These are phyloP conservation scores for Auxenochlorella protothecoides DNA, from an alignment of 139 green algal species.

Conservation along the genomic window DNA sequence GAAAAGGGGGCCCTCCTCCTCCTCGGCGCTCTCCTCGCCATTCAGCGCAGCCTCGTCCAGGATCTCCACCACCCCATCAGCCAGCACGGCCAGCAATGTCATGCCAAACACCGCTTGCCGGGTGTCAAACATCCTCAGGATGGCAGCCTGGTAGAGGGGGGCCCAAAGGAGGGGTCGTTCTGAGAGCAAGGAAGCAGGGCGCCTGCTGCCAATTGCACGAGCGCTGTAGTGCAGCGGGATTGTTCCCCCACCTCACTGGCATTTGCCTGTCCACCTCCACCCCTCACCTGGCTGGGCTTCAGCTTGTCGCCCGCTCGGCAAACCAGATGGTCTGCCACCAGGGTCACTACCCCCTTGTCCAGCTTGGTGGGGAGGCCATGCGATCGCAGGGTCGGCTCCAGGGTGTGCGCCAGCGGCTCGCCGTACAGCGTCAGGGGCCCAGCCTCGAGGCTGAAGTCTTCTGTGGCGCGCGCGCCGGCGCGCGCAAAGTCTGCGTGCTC, in stretches of 20 bases:
- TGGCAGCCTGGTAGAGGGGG: slow-evolving; percentile 25
- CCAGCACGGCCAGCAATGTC: slow-evolving; percentile 51
- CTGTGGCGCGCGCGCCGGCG: slow-evolving; percentile 55
- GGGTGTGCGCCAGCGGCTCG: slow-evolving; percentile 76
- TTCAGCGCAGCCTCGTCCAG: slow-evolving; percentile 8
- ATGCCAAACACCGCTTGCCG: slow-evolving; percentile 77
- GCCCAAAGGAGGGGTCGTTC: not conserved
- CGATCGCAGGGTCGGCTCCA: slow-evolving; percentile 86
- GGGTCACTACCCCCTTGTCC: slow-evolving; percentile 84
- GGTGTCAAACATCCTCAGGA: slow-evolving; percentile 77
- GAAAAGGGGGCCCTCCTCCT: not conserved
- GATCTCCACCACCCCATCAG: slow-evolving; percentile 18
- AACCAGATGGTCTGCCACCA: slow-evolving; percentile 56
- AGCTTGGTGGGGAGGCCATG: slow-evolving; percentile 87
- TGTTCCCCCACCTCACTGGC: not conserved
- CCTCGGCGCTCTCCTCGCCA: slow-evolving; percentile 1
- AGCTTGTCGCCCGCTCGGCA: slow-evolving; percentile 67
- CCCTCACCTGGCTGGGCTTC: slow-evolving; percentile 47
- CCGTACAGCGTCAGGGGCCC: slow-evolving; percentile 66
- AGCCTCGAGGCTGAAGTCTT: slow-evolving; percentile 56
- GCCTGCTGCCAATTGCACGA: no score
- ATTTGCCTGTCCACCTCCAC: not conserved
- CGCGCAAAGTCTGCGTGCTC: slow-evolving; percentile 78
- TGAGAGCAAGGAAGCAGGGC: not conserved
- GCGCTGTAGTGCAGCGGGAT: no score